A percentile compares a stretch with the other conserved stretches of the same genome.
Conservation (phyloP, 495 filamentous ascomycete genomes). For the Chaetomium tenue region DNA sequence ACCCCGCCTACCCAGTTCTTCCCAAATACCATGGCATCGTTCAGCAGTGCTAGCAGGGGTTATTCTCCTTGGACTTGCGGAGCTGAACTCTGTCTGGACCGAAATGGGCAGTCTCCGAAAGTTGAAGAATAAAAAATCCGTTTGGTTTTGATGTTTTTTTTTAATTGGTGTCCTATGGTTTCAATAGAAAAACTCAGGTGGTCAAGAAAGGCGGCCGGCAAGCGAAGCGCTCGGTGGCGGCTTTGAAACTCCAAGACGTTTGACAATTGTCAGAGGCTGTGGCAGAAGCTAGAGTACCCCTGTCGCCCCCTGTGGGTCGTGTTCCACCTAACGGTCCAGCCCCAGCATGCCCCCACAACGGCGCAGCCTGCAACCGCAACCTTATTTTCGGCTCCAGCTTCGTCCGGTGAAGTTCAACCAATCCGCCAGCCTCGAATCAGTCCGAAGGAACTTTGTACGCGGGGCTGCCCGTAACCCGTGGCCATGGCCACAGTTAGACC, state of each 20-base stretch:
- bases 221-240: conserved; percentile 23
- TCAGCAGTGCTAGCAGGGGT: too few species aligned
- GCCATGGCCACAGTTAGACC: conserved; percentile 14
- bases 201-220: neutral
- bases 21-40: too few species aligned
- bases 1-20: too few species aligned
- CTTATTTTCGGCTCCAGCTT: conserved; percentile 38
- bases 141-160: too few species aligned
- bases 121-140: too few species aligned
- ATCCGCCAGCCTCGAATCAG: conserved; percentile 3
- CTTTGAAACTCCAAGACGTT: conserved; percentile 35
- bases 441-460: neutral
- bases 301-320: neutral
- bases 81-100: too few species aligned
- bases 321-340: neutral
- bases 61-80: too few species aligned
- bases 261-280: conserved; percentile 32
- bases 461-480: neutral
- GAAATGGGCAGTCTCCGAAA: too few species aligned
- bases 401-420: conserved; percentile 23
- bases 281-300: conserved; percentile 25
- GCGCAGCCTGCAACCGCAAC: conserved; percentile 22
- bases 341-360: conserved; percentile 7
- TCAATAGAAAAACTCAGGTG: neutral
- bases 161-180: too few species aligned